These are phyloP conservation scores for Cephaloascus albidus DNA, from an alignment of 805 yeast species.

Conservation along the genomic window DNA sequence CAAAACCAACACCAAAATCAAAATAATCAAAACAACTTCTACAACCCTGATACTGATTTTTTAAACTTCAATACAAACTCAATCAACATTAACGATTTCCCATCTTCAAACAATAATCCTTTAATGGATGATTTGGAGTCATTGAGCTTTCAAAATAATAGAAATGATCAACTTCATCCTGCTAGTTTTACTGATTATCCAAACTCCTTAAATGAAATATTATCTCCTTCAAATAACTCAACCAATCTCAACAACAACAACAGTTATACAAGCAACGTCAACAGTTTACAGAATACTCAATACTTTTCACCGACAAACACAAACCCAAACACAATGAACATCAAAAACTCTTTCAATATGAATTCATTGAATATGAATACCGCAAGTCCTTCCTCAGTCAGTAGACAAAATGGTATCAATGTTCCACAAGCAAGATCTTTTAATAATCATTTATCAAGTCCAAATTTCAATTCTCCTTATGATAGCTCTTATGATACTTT, in stretches of 20 bases:
- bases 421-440: conserved; percentile 11
- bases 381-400: conserved; percentile 17
- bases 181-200: conserved; percentile 8
- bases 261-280: too few relatives aligned
- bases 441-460: conserved; percentile 14
- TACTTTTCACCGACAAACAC: conserved; percentile 29
- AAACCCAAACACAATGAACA: conserved; percentile 10
- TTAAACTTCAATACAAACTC: neutral
- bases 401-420: conserved; percentile 22
- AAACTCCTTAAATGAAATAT: conserved; percentile 23
- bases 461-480: conserved; percentile 13
- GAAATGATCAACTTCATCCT: conserved; percentile 6
- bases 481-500: conserved; percentile 24
- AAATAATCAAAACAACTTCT: neutral
- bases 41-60: neutral
- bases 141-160: conserved; percentile 7
- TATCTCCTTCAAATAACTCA: conserved; percentile 19
- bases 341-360: conserved; percentile 18
- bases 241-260: conserved; percentile 6
- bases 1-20: conserved; percentile 2
- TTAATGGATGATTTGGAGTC: conserved; percentile 21
- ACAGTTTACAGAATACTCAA: conserved; percentile 21
- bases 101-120: conserved; percentile 17
- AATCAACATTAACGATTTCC: neutral
- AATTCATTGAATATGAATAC: conserved; percentile 16